Evolutionary conservation across 106 monocot genomes (phyloP).

Genomic region (Phalaenopsis aphrodite): DNA sequence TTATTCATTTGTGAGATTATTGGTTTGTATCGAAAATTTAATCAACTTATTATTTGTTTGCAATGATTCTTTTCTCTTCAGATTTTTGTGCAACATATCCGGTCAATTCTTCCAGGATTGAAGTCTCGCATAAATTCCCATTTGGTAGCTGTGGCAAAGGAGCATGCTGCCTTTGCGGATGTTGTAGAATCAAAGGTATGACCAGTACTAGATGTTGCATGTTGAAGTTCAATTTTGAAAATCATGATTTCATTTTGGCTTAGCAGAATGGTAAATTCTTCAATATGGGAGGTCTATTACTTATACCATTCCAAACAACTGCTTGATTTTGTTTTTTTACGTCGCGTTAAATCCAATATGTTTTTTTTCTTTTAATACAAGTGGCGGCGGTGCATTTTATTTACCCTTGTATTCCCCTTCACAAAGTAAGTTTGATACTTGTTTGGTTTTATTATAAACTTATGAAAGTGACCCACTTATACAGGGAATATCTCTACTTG

Average conservation of each 20-base stretch:
- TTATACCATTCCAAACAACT: not conserved
- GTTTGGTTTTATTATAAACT: not conserved
- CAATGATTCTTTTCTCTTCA: conserved; percentile 20
- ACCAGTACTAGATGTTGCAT: not conserved
- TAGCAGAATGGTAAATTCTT: not conserved
- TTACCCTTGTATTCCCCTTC: not conserved
- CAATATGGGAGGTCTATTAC: not conserved
- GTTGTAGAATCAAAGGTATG: conserved; percentile 84
- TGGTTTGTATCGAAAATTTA: not conserved
- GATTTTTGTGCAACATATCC: conserved; percentile 95
- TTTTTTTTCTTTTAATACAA: not conserved
- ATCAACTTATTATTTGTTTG: not conserved
- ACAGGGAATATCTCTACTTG: not conserved
- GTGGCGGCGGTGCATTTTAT: not conserved
- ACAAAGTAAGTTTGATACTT: not conserved
- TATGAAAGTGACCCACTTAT: not conserved
- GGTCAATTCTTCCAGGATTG: conserved; percentile 74
- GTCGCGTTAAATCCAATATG: not conserved
- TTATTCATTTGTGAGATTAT: too few relatives aligned
- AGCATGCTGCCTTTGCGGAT: conserved; percentile 92
- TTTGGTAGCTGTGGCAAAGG: conserved; percentile 82
- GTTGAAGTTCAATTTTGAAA: not conserved
- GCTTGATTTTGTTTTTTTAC: not conserved
- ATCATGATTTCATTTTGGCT: not conserved
- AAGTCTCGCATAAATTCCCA: conserved; percentile 93